These are phyloP conservation scores for Lenzites betulinus DNA, from an alignment of 768 basidiomycete species.

Conservation along the genomic window DNA sequence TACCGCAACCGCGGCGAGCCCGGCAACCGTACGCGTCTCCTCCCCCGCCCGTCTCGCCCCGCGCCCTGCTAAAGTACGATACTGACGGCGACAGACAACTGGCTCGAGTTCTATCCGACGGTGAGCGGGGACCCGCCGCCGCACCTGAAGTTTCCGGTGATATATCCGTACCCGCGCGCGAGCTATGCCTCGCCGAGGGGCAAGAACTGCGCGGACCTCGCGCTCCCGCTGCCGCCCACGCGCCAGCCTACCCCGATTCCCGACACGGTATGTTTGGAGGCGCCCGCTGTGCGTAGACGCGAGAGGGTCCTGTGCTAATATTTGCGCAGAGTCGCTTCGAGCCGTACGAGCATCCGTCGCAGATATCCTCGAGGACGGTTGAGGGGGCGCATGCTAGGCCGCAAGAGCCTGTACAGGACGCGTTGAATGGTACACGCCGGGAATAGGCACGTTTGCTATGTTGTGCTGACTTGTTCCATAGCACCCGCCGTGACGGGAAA, in stretches of 20 bases:
- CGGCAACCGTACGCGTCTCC: slow-evolving; percentile 21
- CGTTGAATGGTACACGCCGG: neutral
- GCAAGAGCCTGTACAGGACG: neutral
- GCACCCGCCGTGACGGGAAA: neutral
- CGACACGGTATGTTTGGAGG: neutral
- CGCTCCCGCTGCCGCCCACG: slow-evolving; percentile 19
- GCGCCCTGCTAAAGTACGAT: neutral
- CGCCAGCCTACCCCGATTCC: slow-evolving; percentile 19
- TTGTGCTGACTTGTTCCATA: neutral
- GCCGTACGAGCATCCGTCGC: slow-evolving; percentile 21
- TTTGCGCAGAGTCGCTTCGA: slow-evolving; percentile 12
- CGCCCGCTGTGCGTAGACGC: too few relatives aligned
- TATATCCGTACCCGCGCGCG: slow-evolving; percentile 27
- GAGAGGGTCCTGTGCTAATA: neutral
- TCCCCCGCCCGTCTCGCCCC: too few relatives aligned
- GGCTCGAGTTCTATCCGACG: slow-evolving; percentile 18
- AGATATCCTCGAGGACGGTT: slow-evolving; percentile 4
- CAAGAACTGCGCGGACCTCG: slow-evolving; percentile 21
- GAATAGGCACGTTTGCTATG: too few relatives aligned
- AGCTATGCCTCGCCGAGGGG: slow-evolving; percentile 21
- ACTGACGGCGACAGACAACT: slow-evolving; percentile 23
- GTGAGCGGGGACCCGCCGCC: slow-evolving; percentile 19
- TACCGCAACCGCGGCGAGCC: slow-evolving; percentile 30
- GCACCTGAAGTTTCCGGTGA: slow-evolving; percentile 18
- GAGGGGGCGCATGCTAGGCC: neutral